These are phyloP conservation scores for Podospora pseudocomata DNA, from an alignment of 495 filamentous ascomycete species.

Conservation along the genomic window DNA sequence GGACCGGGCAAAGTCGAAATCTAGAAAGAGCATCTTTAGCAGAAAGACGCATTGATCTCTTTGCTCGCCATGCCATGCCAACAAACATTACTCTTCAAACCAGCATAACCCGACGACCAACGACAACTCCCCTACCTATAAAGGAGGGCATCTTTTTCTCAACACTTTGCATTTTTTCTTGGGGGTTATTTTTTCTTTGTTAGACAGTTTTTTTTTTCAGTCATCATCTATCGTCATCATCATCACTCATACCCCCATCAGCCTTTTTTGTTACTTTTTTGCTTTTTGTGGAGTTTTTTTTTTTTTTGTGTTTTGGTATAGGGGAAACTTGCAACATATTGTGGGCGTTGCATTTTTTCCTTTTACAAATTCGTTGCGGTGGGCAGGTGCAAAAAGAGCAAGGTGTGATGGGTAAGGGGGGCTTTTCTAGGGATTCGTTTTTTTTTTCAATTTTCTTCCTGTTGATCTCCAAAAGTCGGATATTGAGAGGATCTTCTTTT, in stretches of 20 bases:
- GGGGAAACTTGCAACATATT: not conserved
- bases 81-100: not conserved
- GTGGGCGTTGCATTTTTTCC: not conserved
- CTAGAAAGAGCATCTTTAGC: conserved; percentile 43
- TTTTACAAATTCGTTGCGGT: not conserved
- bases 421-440: not conserved
- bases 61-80: not conserved
- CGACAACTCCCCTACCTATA: conserved; percentile 17
- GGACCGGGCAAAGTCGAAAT: conserved; percentile 44
- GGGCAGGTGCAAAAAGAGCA: not conserved
- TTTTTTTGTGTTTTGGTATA: not conserved
- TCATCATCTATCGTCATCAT: not conserved
- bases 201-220: not conserved
- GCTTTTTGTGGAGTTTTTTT: too few species aligned
- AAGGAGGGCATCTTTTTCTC: conserved; percentile 3
- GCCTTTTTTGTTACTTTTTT: not conserved
- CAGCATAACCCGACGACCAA: conserved; percentile 24
- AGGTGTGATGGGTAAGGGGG: not conserved
- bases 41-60: conserved; percentile 24
- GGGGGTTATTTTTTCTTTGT: not conserved
- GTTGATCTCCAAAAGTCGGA: not conserved
- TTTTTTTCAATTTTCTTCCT: not conserved
- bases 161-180: not conserved
- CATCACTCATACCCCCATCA: not conserved
- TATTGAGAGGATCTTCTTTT: not conserved